Conservation (phyloP, 768 basidiomycete species). For the Calocera viscosa region DNA sequence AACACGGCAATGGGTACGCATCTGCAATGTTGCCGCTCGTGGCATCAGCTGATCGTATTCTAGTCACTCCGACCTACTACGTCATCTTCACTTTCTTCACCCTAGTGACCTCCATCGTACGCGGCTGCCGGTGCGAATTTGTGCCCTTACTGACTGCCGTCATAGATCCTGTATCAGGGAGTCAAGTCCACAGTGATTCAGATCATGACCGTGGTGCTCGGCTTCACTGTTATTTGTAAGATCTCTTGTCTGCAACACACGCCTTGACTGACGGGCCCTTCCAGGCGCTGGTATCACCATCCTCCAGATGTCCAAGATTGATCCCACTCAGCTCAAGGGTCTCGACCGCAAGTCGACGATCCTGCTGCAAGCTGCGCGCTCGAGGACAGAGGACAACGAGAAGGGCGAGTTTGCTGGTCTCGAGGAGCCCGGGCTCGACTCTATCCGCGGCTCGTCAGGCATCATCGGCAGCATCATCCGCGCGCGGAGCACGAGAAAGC, state of each 20-base stretch:
- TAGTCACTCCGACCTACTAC: constrained; percentile 30
- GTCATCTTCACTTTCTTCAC: constrained; percentile 33
- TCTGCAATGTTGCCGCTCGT: neutral
- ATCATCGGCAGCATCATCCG: constrained; percentile 79
- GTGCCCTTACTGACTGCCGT: neutral
- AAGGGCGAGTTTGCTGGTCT: constrained; percentile 55
- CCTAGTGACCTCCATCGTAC: constrained; percentile 26
- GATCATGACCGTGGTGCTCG: constrained; percentile 85
- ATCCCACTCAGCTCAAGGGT: constrained; percentile 56
- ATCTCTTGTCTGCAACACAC: neutral
- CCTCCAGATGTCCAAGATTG: constrained; percentile 90
- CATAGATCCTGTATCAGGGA: constrained; percentile 77
- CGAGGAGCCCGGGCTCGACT: constrained; percentile 89
- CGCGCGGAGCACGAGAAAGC: constrained; percentile 22
- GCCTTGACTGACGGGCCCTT: neutral
- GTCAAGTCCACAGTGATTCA: constrained; percentile 60
- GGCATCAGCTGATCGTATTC: neutral
- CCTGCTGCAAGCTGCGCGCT: constrained; percentile 71
- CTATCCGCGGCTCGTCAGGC: constrained; percentile 82
- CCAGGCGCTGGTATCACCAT: constrained; percentile 71
- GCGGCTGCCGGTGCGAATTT: neutral
- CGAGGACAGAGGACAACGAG: constrained; percentile 51
- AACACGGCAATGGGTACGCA: constrained; percentile 40
- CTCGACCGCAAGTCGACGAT: constrained; percentile 86
- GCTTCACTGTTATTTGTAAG: constrained; percentile 71